These are phyloP conservation scores for Pyrenula aspistea DNA, from an alignment of 495 filamentous ascomycete species.

Conservation along the genomic window DNA sequence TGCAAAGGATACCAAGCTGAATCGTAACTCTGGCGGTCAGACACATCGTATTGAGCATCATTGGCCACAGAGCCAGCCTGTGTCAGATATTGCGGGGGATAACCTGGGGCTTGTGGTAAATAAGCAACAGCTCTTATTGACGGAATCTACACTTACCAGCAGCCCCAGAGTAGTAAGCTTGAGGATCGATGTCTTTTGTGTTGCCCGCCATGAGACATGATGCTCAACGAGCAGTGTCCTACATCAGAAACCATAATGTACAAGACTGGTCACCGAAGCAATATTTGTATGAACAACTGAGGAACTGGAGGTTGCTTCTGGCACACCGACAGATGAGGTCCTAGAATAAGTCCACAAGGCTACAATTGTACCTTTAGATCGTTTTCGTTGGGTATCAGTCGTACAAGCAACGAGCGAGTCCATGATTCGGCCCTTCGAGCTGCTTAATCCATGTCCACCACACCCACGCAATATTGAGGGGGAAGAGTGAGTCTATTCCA, in stretches of 20 bases:
- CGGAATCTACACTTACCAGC: not conserved
- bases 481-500: not conserved
- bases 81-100: not conserved
- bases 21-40: not conserved
- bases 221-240: not conserved
- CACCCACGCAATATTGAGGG: not conserved
- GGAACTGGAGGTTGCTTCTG: not conserved
- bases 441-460: not conserved
- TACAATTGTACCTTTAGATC: not conserved
- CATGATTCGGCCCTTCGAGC: not conserved
- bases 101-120: not conserved
- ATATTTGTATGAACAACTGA: not conserved
- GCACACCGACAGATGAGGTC: not conserved
- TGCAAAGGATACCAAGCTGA: not conserved
- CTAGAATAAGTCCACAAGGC: not conserved
- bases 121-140: no score
- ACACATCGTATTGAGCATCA: not conserved
- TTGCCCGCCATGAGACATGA: not conserved
- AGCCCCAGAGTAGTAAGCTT: not conserved
- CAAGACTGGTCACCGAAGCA: not conserved
- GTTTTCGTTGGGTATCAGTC: not conserved
- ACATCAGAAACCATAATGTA: not conserved
- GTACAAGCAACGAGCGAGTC: not conserved
- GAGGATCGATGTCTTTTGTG: not conserved
- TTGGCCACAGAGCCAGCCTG: not conserved